Evolutionary conservation across 371 early-diverging fungal species (phyloP), one percentile per base, ranked within the genome.

Genomic region (Lichtheimia ramosa): DNA sequence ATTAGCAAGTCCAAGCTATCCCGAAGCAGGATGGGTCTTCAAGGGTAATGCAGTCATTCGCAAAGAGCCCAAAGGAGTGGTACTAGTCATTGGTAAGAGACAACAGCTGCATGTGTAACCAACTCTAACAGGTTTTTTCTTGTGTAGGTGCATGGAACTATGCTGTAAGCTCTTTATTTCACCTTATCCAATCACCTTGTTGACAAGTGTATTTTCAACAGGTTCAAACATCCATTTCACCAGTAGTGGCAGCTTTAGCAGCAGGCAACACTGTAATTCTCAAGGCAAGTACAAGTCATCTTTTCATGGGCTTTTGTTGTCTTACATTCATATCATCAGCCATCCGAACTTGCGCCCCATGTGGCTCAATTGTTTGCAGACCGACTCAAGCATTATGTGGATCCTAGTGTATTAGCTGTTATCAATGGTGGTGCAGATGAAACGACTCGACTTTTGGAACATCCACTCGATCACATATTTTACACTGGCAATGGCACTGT

Each of bases 401-500:
- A 96, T 62, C 53, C 73, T 7, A 66, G 74, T 12, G 81, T 83
- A 48, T 77, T 88, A 57, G 63, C 73, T 13, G 87, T 95, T 12
- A 73, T 96, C 24, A 86, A 89, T 56, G 98, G 97, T 50, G 94
- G 74, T 14, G 84, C 83, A 1, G 67, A 73, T 12, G 91, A 93
- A 68, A 87, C 92, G 0, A 89, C 92, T 1, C 64, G 52, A 23
- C 65, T 95, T 56, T 27, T 48, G 72, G 79, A 82, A 54, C 72
- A 87, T 55, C 75, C 73, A 60, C 92, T 89, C 54, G 96, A 96
- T 70, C 91, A 92, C 68, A 94, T 93, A 59, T 93, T 94, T 57
- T 97, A 91, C 74, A 97, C 98, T 4, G 98, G 98, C 58, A 89
- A 84, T 66, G 87, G 89, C 16, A 51, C 62, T 13, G 91, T 96